Percentiles rank a stretch among this genome's conserved stretches.
Conservation (phyloP, 176 grass and related monocot species). For the Aegilops bicornis region DNA sequence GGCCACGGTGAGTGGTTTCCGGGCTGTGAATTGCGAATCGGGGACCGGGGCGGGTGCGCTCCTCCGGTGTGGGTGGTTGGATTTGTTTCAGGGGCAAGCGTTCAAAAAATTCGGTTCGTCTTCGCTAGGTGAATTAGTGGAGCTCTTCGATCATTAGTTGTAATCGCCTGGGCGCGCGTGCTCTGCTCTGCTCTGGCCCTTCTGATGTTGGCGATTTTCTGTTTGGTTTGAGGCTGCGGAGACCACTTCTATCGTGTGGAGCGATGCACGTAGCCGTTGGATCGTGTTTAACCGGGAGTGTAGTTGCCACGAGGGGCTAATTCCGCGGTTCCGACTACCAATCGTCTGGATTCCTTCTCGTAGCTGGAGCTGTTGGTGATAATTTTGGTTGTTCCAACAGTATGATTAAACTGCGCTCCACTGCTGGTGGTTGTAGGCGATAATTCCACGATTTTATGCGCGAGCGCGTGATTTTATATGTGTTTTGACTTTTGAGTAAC, state of each 20-base stretch:
- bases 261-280: not conserved
- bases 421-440: not conserved
- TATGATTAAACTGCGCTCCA: slow-evolving; percentile 6
- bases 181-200: not conserved
- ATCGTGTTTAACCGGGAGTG: slow-evolving; percentile 12
- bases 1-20: slow-evolving; percentile 46
- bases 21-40: not conserved
- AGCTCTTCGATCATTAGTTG: slow-evolving; percentile 20
- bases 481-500: not conserved
- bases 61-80: slow-evolving; percentile 1
- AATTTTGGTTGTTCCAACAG: slow-evolving; percentile 2
- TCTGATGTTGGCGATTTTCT: not conserved
- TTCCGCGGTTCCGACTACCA: not conserved
- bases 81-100: slow-evolving; percentile 8
- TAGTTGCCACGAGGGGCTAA: not conserved
- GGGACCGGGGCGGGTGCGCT: slow-evolving; percentile 20
- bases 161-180: not conserved
- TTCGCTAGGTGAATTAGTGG: not conserved
- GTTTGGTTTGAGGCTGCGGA: not conserved
- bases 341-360: not conserved
- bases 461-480: not conserved
- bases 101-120: not conserved
- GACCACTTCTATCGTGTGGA: not conserved
- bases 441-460: slow-evolving; percentile 3
- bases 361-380: not conserved